These are phyloP conservation scores for Pilasporangium apinafurcum DNA, from an alignment of 352 stramenopile species.

Conservation along the genomic window DNA sequence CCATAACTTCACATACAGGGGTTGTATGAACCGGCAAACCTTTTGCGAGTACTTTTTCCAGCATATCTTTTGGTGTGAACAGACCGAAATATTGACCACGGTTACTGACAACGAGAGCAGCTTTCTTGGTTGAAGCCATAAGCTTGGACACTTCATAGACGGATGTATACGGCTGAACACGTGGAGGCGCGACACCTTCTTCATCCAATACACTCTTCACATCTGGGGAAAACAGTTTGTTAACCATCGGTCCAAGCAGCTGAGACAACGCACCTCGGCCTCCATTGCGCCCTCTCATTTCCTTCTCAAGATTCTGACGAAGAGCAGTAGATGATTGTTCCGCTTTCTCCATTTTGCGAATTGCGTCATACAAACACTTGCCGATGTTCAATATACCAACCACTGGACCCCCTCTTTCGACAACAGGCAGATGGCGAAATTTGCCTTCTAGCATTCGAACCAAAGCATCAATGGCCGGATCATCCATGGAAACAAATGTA, in stretches of 20 bases:
- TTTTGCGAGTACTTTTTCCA: slow-evolving; percentile 93
- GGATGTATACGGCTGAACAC: slow-evolving; percentile 85
- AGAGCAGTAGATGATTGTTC: slow-evolving; percentile 69
- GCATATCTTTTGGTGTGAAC: slow-evolving; percentile 97
- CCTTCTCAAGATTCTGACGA: slow-evolving; percentile 71
- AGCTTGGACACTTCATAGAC: slow-evolving; percentile 90
- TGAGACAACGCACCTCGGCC: slow-evolving; percentile 36
- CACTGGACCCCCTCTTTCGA: slow-evolving; percentile 78
- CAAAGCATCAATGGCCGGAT: slow-evolving; percentile 81
- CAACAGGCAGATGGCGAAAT: slow-evolving; percentile 82
- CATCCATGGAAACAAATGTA: slow-evolving; percentile 78
- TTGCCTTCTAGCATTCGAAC: slow-evolving; percentile 84
- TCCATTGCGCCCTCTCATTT: slow-evolving; percentile 51
- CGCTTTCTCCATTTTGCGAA: slow-evolving; percentile 95
- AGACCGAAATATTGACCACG: slow-evolving; percentile 92
- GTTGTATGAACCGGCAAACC: slow-evolving; percentile 90
- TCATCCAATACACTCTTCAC: slow-evolving; percentile 82
- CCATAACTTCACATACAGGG: slow-evolving; percentile 89
- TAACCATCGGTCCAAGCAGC: slow-evolving; percentile 78
- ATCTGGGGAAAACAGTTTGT: slow-evolving; percentile 85
- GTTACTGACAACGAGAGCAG: slow-evolving; percentile 92
- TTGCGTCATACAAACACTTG: slow-evolving; percentile 98
- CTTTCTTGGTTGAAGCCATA: slow-evolving; percentile 94
- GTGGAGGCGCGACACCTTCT: slow-evolving; percentile 66
- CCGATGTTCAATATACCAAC: slow-evolving; percentile 97